Percentiles rank a stretch among this genome's conserved stretches.
Conservation (phyloP, 1,284 basidiomycete species). For the Papiliotrema flavescens region DNA sequence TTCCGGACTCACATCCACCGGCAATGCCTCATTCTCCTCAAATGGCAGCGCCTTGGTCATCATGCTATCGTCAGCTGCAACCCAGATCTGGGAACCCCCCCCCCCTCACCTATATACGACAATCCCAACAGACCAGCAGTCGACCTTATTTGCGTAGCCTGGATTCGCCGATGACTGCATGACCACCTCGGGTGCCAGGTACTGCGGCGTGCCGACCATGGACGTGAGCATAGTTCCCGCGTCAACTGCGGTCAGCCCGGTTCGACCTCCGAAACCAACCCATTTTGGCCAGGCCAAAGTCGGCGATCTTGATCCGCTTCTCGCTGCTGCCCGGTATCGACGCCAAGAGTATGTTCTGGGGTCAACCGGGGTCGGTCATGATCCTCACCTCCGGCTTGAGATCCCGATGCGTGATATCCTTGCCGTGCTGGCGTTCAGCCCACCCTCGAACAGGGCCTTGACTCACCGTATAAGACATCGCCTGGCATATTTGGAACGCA, state of each 20-base stretch:
- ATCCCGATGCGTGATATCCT: conserved; percentile 73
- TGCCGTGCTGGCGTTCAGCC: conserved; percentile 30
- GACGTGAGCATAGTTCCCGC: conserved; percentile 43
- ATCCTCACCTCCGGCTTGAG: conserved; percentile 73
- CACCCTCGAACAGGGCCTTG: neutral
- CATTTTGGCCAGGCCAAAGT: conserved; percentile 88
- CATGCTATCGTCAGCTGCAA: conserved; percentile 36
- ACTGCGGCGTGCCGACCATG: conserved; percentile 51
- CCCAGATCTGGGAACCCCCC: too few species aligned
- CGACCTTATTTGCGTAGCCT: conserved; percentile 77
- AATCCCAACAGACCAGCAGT: conserved; percentile 90
- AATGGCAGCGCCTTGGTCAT: conserved; percentile 46
- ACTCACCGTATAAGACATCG: conserved; percentile 48
- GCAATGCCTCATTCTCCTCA: conserved; percentile 47
- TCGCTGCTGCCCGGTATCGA: conserved; percentile 24
- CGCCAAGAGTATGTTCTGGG: conserved; percentile 47
- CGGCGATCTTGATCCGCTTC: conserved; percentile 60
- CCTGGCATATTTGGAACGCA: conserved; percentile 45
- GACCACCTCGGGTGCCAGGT: conserved; percentile 60
- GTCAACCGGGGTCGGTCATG: neutral
- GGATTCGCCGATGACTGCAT: conserved; percentile 58
- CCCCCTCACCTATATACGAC: conserved; percentile 78
- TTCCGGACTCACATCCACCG: conserved; percentile 29
- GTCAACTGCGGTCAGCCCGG: conserved; percentile 24
- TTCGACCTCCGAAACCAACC: conserved; percentile 53